These are phyloP conservation scores for Aspergillus fijiensis DNA, from an alignment of 2,329 filamentous ascomycete species.

Conservation along the genomic window DNA sequence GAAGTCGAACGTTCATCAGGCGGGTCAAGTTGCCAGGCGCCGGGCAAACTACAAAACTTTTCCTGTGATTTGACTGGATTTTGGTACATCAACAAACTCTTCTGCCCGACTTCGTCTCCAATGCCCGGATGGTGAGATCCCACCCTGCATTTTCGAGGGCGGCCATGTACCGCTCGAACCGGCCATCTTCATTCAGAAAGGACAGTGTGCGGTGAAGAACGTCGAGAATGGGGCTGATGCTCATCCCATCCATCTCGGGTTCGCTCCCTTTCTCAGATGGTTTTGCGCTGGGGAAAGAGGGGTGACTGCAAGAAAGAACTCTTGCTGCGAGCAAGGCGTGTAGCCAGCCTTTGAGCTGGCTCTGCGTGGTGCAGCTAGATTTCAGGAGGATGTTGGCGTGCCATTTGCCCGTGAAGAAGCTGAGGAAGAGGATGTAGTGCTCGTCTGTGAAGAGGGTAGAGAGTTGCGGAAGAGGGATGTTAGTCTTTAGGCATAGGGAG, in stretches of 20 bases:
- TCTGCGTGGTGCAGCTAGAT: conserved; percentile 49
- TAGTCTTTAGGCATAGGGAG: conserved; percentile 28
- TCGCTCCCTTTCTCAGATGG: neutral
- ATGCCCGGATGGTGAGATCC: conserved; percentile 62
- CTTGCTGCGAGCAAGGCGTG: conserved; percentile 56
- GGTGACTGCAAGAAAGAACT: conserved; percentile 13
- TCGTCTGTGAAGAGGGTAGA: conserved; percentile 52
- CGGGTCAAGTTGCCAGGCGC: no score
- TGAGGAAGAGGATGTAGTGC: conserved; percentile 63
- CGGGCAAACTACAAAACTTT: no score
- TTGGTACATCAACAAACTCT: conserved; percentile 25
- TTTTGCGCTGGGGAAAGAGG: neutral
- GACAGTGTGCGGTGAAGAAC: conserved; percentile 46
- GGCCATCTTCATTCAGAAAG: conserved; percentile 39
- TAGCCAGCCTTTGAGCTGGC: conserved; percentile 62
- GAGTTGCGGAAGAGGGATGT: conserved; percentile 49
- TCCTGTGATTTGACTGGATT: neutral
- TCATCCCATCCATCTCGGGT: neutral
- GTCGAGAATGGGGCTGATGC: conserved; percentile 22
- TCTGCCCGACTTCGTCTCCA: conserved; percentile 63
- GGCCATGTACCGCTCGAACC: conserved; percentile 48
- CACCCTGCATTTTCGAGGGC: conserved; percentile 56
- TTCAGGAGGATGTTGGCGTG: conserved; percentile 64
- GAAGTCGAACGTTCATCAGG: no score
- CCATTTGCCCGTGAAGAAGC: conserved; percentile 30